Evolutionary conservation across 768 basidiomycete genomes (phyloP), one percentile per base, ranked within the genome.

Genomic region (Tulasnella sp.): DNA sequence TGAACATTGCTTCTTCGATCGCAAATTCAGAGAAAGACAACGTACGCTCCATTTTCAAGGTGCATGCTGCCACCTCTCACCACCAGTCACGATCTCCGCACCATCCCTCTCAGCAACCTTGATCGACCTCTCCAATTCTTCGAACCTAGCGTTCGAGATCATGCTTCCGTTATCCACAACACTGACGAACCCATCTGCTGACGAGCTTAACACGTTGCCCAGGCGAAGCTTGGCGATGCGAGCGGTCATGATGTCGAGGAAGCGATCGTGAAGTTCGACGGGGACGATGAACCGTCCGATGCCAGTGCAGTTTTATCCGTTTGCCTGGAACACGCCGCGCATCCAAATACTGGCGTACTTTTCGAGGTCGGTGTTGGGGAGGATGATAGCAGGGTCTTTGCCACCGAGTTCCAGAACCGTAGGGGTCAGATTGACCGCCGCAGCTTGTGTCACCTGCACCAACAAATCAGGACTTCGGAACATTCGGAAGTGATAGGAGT

Each of bases 301-400:
- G 46, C 97, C 97, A 82, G 99, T 97, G 85, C 97, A 99, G 83
- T 98, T 98, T 86, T 98, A 98, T 31, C 97, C 97, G 75, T 90
- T 90, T 80, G 95, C 95, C 87, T 96, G 96, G 96, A 94, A 98
- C 77, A 94, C 90, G 56, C 95, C 97, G 74, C 97, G 92, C 91
- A 98, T 92, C 90, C 93, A 94, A 14, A 93, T 85, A 80, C 93
- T 92, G 21, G 90, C 87, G 89, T 93, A 97, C 84, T 90, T 91
- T 62, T 93, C 86, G 34, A 98, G 86, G 82, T 98, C 91, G 12
- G 96, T 96, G 39, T 89, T 90, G 8, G 95, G 94, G 39, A 99
- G 89, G 80, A 99, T 90, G 82, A 99, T 89, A 1, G 93, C 93
- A 0, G 97, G 95, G 84, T 99, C 97, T 84, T 99, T 97, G 44